Base-by-base conservation (phyloP, 192 early-diverging fungal species). In the Umbelopsis sp. region DNA sequence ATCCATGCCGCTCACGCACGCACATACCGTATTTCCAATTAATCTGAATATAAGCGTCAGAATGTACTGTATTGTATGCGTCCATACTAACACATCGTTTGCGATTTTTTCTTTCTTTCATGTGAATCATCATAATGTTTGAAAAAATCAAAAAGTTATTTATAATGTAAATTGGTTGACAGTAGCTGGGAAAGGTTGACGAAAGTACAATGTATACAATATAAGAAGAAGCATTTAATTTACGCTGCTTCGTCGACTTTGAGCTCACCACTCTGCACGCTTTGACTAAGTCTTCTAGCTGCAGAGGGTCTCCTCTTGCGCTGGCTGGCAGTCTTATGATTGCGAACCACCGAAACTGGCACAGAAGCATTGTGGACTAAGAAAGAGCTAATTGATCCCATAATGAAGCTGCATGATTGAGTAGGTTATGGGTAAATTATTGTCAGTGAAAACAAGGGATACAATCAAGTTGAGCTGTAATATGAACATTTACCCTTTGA, bases 401-500 rank as follows among this genome's bases (percentile, higher is more conserved):
- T 78, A 7, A 84, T 41, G 65, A 86, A 69, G 14, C 82, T 86
- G 59, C n/a, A n/a, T n/a, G n/a, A n/a, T n/a, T n/a, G n/a, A n/a
- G n/a, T n/a, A n/a, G n/a, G n/a, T n/a, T n/a, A n/a, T 41, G 38
- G 38, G 7, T 11, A 11, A 41, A 41, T 11, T 11, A 41, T 6
- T 5, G 38, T 41, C 38, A 41, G 38, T 11, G 38, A 41, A 5
- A 41, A 11, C 38, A 11, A 11, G 29, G 29, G n/a, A 32, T n/a
- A 24, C 45, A 1, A n/a, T 4, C 29, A 26, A 14, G 26, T 54
- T 2, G 36, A 21, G 41, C 17, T 20, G 17, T 41, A 14, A n/a
- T n/a, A n/a, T n/a, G n/a, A n/a, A n/a, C n/a, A n/a, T 14, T 49
- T 78, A 86, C 84, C 84, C 84, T 68, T 81, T 81, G 51, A 86